phyloP scores from a whole-genome alignment of 352 stramenopile genomes.

The Phytopythium helicoides region DNA sequence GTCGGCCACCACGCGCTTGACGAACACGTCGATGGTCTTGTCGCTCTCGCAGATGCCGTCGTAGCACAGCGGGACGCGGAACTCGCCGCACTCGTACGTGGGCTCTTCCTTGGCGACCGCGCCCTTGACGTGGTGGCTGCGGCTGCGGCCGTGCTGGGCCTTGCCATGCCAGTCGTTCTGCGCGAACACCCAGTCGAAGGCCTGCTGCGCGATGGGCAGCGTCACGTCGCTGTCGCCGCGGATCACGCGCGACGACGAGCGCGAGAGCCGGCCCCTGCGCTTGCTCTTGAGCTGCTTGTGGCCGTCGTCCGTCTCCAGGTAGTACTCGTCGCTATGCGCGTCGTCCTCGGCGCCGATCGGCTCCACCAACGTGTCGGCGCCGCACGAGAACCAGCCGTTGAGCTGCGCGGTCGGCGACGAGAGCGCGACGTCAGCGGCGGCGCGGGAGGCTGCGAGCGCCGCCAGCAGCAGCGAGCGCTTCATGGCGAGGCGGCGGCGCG shows the following conservation, averaged over 20 bases:
- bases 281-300: no score
- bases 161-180: constrained; percentile 27
- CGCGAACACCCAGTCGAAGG: constrained; percentile 30
- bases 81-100: constrained; percentile 56
- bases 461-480: not conserved
- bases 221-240: constrained; percentile 3
- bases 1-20: constrained; percentile 45
- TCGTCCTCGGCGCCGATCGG: constrained; percentile 11
- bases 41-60: constrained; percentile 57
- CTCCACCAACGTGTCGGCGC: constrained; percentile 23
- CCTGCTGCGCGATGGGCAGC: constrained; percentile 35
- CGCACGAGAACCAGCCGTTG: constrained; percentile 66
- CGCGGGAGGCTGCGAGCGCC: not conserved
- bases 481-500: no score
- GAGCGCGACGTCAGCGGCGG: not conserved
- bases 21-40: constrained; percentile 52
- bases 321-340: constrained; percentile 34
- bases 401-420: constrained; percentile 21
- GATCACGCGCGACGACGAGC: not conserved
- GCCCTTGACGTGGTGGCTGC: constrained; percentile 8
- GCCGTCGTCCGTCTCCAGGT: constrained; percentile 25
- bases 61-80: constrained; percentile 74
- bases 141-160: constrained; percentile 1
- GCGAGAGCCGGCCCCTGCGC: no score
- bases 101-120: constrained; percentile 3